These are phyloP conservation scores for Toxoplasma gondii DNA, from an alignment of 169 alveolate species.

Conservation along the genomic window DNA sequence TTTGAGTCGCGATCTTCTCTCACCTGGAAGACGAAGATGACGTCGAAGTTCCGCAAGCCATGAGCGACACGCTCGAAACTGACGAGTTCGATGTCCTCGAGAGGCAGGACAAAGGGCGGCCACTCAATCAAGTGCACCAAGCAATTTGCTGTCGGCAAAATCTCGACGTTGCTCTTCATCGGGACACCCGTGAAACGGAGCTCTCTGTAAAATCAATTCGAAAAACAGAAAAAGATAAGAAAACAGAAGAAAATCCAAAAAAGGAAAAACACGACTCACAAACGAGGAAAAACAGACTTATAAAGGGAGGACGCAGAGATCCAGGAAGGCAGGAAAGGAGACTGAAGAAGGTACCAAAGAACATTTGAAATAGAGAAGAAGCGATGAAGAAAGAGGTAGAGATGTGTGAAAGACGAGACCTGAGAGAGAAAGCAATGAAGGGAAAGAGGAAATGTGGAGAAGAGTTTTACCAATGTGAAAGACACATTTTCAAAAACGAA, in stretches of 20 bases:
- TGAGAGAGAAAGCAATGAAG: no score
- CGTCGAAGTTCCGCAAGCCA: constrained; percentile 95
- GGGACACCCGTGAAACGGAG: constrained; percentile 96
- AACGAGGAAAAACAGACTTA: not conserved
- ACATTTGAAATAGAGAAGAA: no score
- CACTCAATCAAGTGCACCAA: constrained; percentile 93
- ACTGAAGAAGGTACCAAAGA: no score
- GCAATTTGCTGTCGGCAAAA: constrained; percentile 95
- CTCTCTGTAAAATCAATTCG: constrained; percentile 78
- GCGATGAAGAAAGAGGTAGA: no score
- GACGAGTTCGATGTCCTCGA: constrained; percentile 95
- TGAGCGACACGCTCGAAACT: constrained; percentile 97
- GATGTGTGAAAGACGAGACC: no score
- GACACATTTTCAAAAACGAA: no score
- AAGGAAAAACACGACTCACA: not conserved
- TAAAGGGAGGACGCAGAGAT: not conserved
- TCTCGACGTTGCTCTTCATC: constrained; percentile 91
- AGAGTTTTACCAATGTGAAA: no score
- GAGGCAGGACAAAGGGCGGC: constrained; percentile 96
- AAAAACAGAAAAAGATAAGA: not conserved
- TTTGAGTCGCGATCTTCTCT: not conserved
- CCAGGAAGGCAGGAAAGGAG: no score
- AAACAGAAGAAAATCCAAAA: not conserved
- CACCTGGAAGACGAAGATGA: constrained; percentile 93
- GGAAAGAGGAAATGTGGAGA: no score